Percentiles rank a stretch among this genome's conserved stretches.
Conservation (phyloP, 306 rosid genomes). For the Castanea crenata region DNA sequence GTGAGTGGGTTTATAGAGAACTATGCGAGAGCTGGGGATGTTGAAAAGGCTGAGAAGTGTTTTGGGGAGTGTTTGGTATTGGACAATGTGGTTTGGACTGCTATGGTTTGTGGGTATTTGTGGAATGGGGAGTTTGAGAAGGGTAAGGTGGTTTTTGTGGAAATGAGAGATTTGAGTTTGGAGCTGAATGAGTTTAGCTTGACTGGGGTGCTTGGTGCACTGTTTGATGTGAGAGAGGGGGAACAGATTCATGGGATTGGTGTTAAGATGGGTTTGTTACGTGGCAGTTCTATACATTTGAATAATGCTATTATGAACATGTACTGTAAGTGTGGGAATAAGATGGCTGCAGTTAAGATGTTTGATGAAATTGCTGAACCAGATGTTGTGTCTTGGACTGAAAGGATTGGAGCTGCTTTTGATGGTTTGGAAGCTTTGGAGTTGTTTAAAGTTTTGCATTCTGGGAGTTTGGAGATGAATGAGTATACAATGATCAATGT, state of each 20-base stretch:
- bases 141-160: slow-evolving; percentile 11
- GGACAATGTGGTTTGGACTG: slow-evolving; percentile 20
- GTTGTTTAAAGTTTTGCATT: not conserved
- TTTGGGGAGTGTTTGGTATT: slow-evolving; percentile 20
- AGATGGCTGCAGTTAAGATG: slow-evolving; percentile 5
- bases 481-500: slow-evolving; percentile 4
- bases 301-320: slow-evolving; percentile 14
- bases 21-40: slow-evolving; percentile 8
- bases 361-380: slow-evolving; percentile 25
- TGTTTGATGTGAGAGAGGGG: slow-evolving; percentile 13
- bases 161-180: slow-evolving; percentile 11
- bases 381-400: slow-evolving; percentile 18
- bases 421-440: slow-evolving; percentile 13
- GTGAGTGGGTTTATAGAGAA: slow-evolving; percentile 22
- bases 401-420: slow-evolving; percentile 14
- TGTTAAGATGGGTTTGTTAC: slow-evolving; percentile 13
- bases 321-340: slow-evolving; percentile 7
- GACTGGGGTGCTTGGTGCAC: slow-evolving; percentile 16
- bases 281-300: slow-evolving; percentile 5
- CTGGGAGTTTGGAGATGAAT: not conserved
- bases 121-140: slow-evolving; percentile 23
- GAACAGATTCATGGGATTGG: slow-evolving; percentile 20
- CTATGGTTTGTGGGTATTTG: slow-evolving; percentile 17
- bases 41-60: slow-evolving; percentile 19
- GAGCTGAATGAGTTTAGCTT: slow-evolving; percentile 21